Evolutionary conservation across 2,329 filamentous ascomycete genomes (phyloP).

Genomic region (Lithohypha guttulata): DNA sequence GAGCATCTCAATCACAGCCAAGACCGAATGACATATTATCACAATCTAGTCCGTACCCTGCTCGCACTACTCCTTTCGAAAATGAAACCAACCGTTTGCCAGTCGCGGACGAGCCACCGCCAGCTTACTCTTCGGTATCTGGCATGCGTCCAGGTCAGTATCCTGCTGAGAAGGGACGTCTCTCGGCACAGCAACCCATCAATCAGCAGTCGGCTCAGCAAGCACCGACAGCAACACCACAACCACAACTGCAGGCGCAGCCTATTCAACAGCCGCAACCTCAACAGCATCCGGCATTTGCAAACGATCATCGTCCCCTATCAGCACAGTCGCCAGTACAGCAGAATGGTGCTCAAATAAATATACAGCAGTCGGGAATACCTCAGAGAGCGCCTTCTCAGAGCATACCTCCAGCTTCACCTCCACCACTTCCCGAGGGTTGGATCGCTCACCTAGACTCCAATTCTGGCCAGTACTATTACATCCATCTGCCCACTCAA

Average conservation of each 20-base stretch:
- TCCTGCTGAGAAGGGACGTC: constrained; percentile 60
- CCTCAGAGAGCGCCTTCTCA: constrained; percentile 11
- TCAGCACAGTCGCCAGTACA: constrained; percentile 5
- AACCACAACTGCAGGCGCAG: constrained; percentile 16
- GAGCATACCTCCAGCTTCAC: constrained; percentile 59
- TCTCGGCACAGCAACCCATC: constrained; percentile 12
- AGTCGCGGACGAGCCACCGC: constrained; percentile 57
- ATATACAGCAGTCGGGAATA: constrained; percentile 1
- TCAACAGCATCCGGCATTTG: constrained; percentile 73
- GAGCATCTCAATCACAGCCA: constrained; percentile 17
- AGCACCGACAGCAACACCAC: constrained; percentile 16
- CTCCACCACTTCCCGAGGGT: constrained; percentile 86
- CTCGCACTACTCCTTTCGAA: constrained; percentile 57
- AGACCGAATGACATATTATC: constrained; percentile 36
- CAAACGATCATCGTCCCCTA: constrained; percentile 58
- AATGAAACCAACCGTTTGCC: constrained; percentile 78
- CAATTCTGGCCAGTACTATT: constrained; percentile 96
- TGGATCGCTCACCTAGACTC: constrained; percentile 97
- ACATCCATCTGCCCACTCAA: constrained; percentile 90
- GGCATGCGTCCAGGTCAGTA: constrained; percentile 45
- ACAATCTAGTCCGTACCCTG: constrained; percentile 16
- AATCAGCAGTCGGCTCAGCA: constrained; percentile 21
- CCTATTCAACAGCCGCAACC: constrained; percentile 25
- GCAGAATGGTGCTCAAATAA: constrained; percentile 9
- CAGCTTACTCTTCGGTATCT: constrained; percentile 79